Percentiles rank a stretch among this genome's conserved stretches.
These are phyloP conservation scores for Adansonia gregorii DNA, from an alignment of 441 rosid species.

Conservation along the genomic window DNA sequence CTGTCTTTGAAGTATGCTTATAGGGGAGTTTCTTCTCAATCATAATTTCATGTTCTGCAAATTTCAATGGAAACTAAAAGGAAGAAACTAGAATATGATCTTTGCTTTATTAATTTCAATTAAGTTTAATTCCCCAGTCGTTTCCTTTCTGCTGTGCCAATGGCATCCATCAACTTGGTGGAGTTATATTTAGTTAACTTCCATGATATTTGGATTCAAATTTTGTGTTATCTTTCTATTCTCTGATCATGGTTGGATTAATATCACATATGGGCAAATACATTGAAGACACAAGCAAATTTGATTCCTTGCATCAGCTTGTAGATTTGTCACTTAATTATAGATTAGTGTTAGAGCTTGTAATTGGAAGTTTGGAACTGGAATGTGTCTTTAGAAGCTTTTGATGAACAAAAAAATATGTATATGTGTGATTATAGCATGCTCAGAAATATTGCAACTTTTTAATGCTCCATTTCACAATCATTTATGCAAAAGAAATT, in stretches of 20 bases:
- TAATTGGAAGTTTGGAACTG: neutral
- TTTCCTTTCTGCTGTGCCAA: neutral
- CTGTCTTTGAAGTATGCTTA: neutral
- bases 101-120: neutral
- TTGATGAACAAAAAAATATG: neutral
- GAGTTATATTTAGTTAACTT: neutral
- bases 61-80: neutral
- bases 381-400: neutral
- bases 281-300: neutral
- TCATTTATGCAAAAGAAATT: neutral
- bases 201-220: neutral
- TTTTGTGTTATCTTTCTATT: neutral
- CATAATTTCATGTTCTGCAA: neutral
- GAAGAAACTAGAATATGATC: neutral
- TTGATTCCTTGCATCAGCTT: neutral
- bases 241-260: neutral
- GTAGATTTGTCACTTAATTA: neutral
- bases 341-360: neutral
- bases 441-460: neutral
- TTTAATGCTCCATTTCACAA: neutral
- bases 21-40: slow-evolving; percentile 2
- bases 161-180: neutral
- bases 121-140: neutral
- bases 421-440: neutral
- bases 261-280: neutral